phyloP scores from a whole-genome alignment of 148 eudicot species.

The Silene conica region DNA sequence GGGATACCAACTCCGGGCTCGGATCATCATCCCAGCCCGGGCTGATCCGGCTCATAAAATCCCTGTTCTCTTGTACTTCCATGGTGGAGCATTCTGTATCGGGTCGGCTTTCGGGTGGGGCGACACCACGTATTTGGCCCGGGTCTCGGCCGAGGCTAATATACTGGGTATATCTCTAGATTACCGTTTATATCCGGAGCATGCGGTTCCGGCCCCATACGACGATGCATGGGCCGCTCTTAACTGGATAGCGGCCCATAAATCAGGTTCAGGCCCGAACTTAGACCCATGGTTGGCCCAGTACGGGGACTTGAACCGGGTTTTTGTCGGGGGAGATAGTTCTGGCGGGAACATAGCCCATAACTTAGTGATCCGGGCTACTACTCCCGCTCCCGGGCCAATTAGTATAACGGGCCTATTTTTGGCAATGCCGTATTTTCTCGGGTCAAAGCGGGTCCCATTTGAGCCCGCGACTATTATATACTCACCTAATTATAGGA shows the following conservation, averaged over 20 bases:
- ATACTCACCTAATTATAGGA: constrained; percentile 2
- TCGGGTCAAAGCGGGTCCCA: constrained; percentile 33
- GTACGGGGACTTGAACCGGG: constrained; percentile 29
- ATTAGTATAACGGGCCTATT: constrained; percentile 31
- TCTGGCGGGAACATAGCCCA: constrained; percentile 57
- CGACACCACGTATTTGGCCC: constrained; percentile 21
- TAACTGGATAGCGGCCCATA: constrained; percentile 33
- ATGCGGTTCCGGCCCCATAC: constrained; percentile 33
- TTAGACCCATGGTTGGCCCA: constrained; percentile 36
- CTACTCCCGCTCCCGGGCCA: constrained; percentile 18
- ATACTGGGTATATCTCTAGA: constrained; percentile 35
- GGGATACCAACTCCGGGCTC: constrained; percentile 13
- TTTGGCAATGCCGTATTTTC: constrained; percentile 46
- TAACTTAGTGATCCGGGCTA: constrained; percentile 36
- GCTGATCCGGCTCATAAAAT: constrained; percentile 14
- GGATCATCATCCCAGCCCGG: constrained; percentile 16
- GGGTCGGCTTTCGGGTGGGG: constrained; percentile 26
- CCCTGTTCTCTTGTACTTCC: constrained; percentile 34
- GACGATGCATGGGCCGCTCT: constrained; percentile 43
- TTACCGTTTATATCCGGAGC: constrained; percentile 37
- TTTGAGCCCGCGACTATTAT: constrained; percentile 9
- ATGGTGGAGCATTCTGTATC: constrained; percentile 41
- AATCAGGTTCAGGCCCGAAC: constrained; percentile 2
- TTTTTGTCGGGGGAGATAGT: constrained; percentile 54
- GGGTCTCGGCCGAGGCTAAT: constrained; percentile 24